Base-by-base conservation (phyloP, 2,329 filamentous ascomycete species). In the Macrophomina phaseolina region DNA sequence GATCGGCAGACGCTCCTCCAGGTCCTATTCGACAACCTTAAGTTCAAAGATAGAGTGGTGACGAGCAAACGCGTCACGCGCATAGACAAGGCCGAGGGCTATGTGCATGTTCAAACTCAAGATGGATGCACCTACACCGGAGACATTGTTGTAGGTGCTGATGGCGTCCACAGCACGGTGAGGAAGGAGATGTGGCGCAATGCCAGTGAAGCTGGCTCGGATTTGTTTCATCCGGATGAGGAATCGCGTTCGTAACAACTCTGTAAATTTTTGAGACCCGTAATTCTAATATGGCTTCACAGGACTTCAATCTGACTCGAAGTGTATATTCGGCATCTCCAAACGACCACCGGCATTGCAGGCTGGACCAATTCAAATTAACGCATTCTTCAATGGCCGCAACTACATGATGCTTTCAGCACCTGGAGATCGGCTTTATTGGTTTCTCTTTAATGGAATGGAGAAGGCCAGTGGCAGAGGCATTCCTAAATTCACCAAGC, bases 21-120 rank as follows among this genome's bases (percentile, higher is more conserved):
- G 63, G 70, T 69, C 7, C 51, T 77, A 4, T 73, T 72, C 42
- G 67, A 73, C 8, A 18, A 58, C 38, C 12, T 58, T 5, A 30
- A 61, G 30, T 11, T n/a, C 40, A 61, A 61, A 40, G 5, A 12
- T 7, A 61, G 28, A 32, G 18, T 61, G 5, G 14, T 56, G 11
- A 23, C n/a, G 9, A 18, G 32, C 0, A 66, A 49, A 18, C 16
- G 40, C 8, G 51, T 66, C 23, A n/a, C 23, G 5, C 5, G 32
- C 23, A 16, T 49, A 3, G 18, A 23, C 4, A 8, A 34, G 16
- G 11, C 4, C 18, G 4, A 5, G 16, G 14, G 30, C 8, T 12
- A 12, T 4, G 49, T 67, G 4, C 18, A 23, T 16, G 58, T 64
- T 4, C 3, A 18, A 5, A 53, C 58, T 3, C 7, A 48, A 18